A percentile compares a stretch with the other conserved stretches of the same genome.
phyloP scores from a whole-genome alignment of 2,329 filamentous ascomycete genomes.

The Metarhizium robertsii region DNA sequence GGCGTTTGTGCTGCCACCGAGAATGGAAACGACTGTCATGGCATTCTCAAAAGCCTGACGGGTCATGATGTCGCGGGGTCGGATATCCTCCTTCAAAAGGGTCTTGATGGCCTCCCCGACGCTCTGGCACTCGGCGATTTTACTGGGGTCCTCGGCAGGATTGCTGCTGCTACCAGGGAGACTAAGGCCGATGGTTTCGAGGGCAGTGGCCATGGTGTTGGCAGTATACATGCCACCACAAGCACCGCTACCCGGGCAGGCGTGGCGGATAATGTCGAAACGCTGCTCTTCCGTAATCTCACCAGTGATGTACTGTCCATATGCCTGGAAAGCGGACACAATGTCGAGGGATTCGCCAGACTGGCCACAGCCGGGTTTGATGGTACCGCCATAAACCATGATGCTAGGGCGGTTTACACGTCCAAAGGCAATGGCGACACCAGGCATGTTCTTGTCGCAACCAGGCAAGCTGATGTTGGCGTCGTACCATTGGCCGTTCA shows the following conservation, averaged over 20 bases:
- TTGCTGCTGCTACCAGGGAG: slow-evolving; percentile 75
- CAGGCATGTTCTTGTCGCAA: slow-evolving; percentile 99
- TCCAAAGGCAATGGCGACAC: slow-evolving; percentile 87
- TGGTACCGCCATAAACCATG: slow-evolving; percentile 97
- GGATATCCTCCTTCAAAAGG: slow-evolving; percentile 66
- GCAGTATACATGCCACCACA: slow-evolving; percentile 89
- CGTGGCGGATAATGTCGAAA: slow-evolving; percentile 89
- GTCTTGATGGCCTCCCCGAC: slow-evolving; percentile 67
- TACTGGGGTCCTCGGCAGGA: slow-evolving; percentile 64
- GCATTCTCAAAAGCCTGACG: slow-evolving; percentile 76
- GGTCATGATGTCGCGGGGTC: slow-evolving; percentile 69
- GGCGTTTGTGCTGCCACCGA: slow-evolving; percentile 77
- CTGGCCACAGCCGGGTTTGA: slow-evolving; percentile 78
- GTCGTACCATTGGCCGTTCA: slow-evolving; percentile 98
- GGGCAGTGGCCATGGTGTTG: slow-evolving; percentile 86
- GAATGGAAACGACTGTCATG: slow-evolving; percentile 75
- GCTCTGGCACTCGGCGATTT: slow-evolving; percentile 62
- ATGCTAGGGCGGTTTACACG: slow-evolving; percentile 87
- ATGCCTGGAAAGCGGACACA: slow-evolving; percentile 94
- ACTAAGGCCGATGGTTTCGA: slow-evolving; percentile 84
- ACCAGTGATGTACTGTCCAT: slow-evolving; percentile 87
- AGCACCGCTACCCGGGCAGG: slow-evolving; percentile 59
- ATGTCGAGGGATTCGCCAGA: slow-evolving; percentile 78
- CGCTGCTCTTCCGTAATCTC: slow-evolving; percentile 86
- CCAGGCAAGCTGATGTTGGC: slow-evolving; percentile 93